These are phyloP conservation scores for Trapa bicornis DNA, from an alignment of 345 rosid genomes.

Conservation along the genomic window DNA sequence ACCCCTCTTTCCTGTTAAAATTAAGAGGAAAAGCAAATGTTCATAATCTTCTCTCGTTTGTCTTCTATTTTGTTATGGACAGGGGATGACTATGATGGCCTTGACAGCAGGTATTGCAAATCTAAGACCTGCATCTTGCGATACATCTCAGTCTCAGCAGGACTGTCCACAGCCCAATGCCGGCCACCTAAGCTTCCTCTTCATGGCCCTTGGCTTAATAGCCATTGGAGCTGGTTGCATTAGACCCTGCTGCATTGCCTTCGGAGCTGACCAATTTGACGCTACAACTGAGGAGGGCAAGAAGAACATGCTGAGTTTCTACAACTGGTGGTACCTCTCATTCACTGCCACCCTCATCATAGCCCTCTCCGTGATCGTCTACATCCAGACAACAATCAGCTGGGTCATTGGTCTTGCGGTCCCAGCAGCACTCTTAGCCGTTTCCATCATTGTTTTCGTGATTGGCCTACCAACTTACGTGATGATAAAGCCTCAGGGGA, in stretches of 20 bases:
- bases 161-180: slow-evolving; percentile 23
- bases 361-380: slow-evolving; percentile 45
- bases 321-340: slow-evolving; percentile 67
- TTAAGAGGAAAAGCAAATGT: too few relatives aligned
- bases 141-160: not conserved
- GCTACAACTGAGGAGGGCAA: slow-evolving; percentile 28
- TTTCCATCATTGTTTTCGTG: slow-evolving; percentile 36
- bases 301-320: slow-evolving; percentile 41
- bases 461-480: slow-evolving; percentile 35
- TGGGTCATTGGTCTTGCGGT: slow-evolving; percentile 42
- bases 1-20: too few relatives aligned
- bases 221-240: slow-evolving; percentile 46
- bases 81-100: slow-evolving; percentile 50
- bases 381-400: slow-evolving; percentile 47
- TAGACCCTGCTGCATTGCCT: slow-evolving; percentile 43
- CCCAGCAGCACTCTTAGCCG: slow-evolving; percentile 32
- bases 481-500: slow-evolving; percentile 35
- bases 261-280: slow-evolving; percentile 56
- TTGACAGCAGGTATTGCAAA: slow-evolving; percentile 29
- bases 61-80: not conserved
- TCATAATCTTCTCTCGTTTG: too few relatives aligned
- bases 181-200: slow-evolving; percentile 37
- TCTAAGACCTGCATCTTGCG: slow-evolving; percentile 33
- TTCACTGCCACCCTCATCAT: slow-evolving; percentile 38
- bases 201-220: slow-evolving; percentile 27